Conservation (phyloP, 225 moss, liverwort and hornwort species). For the Physcomitrellopsis africana region DNA sequence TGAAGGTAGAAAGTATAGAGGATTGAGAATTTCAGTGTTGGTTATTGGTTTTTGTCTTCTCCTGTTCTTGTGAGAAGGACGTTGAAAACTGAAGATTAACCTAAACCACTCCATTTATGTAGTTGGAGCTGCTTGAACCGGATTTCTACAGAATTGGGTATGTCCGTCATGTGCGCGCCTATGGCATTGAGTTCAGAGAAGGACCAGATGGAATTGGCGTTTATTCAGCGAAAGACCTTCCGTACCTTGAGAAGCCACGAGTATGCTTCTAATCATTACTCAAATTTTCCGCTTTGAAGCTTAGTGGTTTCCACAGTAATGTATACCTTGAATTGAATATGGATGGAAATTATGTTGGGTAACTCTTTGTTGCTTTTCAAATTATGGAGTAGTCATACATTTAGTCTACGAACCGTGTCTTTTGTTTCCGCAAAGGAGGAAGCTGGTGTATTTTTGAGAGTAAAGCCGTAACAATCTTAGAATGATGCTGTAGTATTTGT, state of each 20-base stretch:
- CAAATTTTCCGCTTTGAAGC: conserved; percentile 10
- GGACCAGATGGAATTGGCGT: conserved; percentile 90
- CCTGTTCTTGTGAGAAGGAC: neutral
- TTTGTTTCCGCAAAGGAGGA: neutral
- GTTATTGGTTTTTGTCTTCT: neutral
- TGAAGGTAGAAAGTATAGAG: neutral
- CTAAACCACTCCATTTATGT: conserved; percentile 30
- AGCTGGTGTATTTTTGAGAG: neutral
- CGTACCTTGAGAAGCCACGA: conserved; percentile 70
- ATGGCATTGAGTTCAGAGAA: conserved; percentile 93
- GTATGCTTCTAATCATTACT: conserved; percentile 40
- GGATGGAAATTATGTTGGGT: neutral
- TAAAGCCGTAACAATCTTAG: neutral
- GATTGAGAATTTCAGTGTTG: neutral
- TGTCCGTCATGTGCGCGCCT: conserved; percentile 83
- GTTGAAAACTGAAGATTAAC: neutral
- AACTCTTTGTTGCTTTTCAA: conserved; percentile 5
- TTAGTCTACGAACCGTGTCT: neutral
- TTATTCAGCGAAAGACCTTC: conserved; percentile 72
- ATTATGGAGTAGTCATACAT: neutral
- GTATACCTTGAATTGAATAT: neutral
- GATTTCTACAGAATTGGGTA: conserved; percentile 97
- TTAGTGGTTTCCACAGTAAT: neutral
- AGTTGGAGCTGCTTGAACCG: conserved; percentile 78
- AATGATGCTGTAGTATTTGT: neutral